Base-by-base conservation (phyloP, 1,284 basidiomycete genomes). In the Austroboletus niveus region DNA sequence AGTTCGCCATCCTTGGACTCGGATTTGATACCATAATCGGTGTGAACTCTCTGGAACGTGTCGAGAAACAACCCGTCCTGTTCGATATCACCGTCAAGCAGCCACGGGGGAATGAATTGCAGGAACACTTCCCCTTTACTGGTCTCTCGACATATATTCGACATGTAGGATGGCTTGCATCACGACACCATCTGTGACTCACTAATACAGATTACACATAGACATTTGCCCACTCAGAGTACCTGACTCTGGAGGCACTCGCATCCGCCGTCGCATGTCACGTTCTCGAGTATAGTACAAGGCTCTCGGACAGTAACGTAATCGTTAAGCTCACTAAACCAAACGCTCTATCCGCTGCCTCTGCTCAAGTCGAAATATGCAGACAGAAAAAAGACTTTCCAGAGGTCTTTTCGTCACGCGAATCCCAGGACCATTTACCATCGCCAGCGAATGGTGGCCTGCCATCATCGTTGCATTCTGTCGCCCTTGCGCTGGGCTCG, bases 401-500 rank as follows among this genome's bases (percentile, higher is more conserved):
- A 0, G 48, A 51, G 15, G 20, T 30, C 4, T 63, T 53, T 42
- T 12, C 34, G 2, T 9, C 5, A 17, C 22, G 29, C 12, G 35
- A 14, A 7, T 4, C 24, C 8, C 30, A 8, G 5, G 17, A 35
- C 15, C 27, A 1, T 30, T n/a, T 12, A 14, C 32, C n/a, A 7
- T 30, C 38, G 9, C 12, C 15, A 6, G 8, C 27, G 27, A 17
- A 15, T 8, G 29, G 15, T 8, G 31, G 12, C 14, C 6, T 40
- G 78, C 31, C 87, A 12, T 42, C 46, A 3, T 29, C 42, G 1
- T 44, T 48, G 0, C 72, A 76, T 52, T 68, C 69, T 1, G 85
- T 77, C 5, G 85, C 85, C 6, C 77, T 98, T 42, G 92, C 92
- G 1, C 71, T 98, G 3, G 96, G 95, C 0, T 91, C 93, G 1